Evolutionary conservation across 805 yeast genomes (phyloP).

Genomic region (Debaryomyces castellii): DNA sequence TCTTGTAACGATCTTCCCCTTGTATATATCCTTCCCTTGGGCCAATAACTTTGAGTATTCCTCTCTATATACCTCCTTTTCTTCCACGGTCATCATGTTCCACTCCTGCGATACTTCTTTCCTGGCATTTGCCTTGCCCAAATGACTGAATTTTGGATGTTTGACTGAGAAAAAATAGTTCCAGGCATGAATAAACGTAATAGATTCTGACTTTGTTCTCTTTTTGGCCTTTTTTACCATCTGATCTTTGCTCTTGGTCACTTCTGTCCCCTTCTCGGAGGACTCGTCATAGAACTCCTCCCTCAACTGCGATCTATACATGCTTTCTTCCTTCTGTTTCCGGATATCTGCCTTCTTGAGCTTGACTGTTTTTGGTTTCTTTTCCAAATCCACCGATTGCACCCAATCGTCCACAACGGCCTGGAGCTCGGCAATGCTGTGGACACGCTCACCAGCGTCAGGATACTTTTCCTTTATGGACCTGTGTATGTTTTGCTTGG

Average conservation of each 20-base stretch:
- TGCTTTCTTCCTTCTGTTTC: conserved; percentile 14
- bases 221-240: conserved; percentile 7
- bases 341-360: conserved; percentile 6
- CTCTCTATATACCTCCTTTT: conserved; percentile 26
- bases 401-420: conserved; percentile 16
- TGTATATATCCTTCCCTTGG: conserved; percentile 27
- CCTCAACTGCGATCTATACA: conserved; percentile 22
- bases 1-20: conserved; percentile 26
- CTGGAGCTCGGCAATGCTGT: conserved; percentile 9
- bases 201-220: conserved; percentile 11
- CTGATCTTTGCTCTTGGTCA: not conserved
- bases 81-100: conserved; percentile 23
- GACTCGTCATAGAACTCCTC: conserved; percentile 12
- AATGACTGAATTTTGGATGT: conserved; percentile 12
- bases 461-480: conserved; percentile 11
- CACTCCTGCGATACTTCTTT: conserved; percentile 17
- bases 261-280: not conserved
- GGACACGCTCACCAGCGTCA: conserved; percentile 7
- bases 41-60: conserved; percentile 26
- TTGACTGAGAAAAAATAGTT: conserved; percentile 27
- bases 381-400: not conserved
- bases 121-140: conserved; percentile 9
- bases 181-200: conserved; percentile 35
- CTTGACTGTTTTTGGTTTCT: conserved; percentile 6
- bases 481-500: conserved; percentile 10